Base-by-base conservation (phyloP, 805 yeast species). In the Lachancea mirantina region DNA sequence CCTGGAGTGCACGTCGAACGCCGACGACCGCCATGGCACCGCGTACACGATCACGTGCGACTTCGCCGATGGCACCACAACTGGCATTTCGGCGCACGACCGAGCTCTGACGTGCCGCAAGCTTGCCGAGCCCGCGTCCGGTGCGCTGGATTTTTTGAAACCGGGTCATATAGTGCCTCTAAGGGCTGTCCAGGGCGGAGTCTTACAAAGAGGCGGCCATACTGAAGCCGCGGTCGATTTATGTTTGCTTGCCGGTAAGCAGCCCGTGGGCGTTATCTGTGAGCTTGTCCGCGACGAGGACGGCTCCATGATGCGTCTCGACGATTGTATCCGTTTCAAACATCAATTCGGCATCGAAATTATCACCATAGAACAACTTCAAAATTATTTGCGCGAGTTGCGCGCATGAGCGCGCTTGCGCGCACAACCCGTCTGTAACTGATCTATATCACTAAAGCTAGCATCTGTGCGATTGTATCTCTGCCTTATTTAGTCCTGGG, bases 91-190 rank as follows among this genome's bases (percentile, higher is more conserved):
- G 16, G 96, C 98, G 7, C 79, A 78, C 48, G 99, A 92, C 59
- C 71, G 99, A 50, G 89, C 94, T 0, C 61, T 82, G 45, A 92
- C 98, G 1, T 83, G 84, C 23, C 61, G 67, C 23, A 67, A 67
- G 38, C 68, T 92, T 46, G 95, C 95, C 1, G 70, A 73, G 42
- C 27, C 41, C 7, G 38, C 42, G 3, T 53, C 78, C 6, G 65
- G 62, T 26, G 69, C 94, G 0, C 62, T 45, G 0, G 88, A 84
- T 38, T 84, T 92, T 54, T 64, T 84, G 53, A 76, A 82, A 49
- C 99, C 99, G 0, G 99, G 99, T 11, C 99, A 92, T 53, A 65
- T 92, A 19, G 74, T 89, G 43, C 99, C 98, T 3, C 68, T 92
- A 47, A 72, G 97, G 47, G 97, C 97, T 3, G 82, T 70, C 14